Evolutionary conservation across 352 stramenopile genomes (phyloP), one percentile per base, ranked within the genome.

Genomic region (Achlya hypogyna): DNA sequence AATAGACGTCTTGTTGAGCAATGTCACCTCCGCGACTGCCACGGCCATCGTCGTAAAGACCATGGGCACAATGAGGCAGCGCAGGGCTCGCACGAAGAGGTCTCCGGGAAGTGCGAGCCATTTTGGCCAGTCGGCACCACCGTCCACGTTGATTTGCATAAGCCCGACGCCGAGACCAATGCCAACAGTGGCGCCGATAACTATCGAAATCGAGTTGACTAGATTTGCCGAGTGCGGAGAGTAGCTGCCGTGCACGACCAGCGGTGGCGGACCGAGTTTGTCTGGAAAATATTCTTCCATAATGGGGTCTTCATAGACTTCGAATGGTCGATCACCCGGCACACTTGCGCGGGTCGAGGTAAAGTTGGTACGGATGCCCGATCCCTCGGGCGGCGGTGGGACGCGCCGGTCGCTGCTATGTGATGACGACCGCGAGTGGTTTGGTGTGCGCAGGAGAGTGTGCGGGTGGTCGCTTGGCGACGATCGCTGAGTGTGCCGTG

Each of bases 41-140:
- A 93, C 81, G 0, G 82, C 81, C 12, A 93, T 78, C 0, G 79
- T 79, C 53, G 78, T 89, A 71, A 93, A 93, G 0, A 91, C 81
- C 67, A 89, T 89, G 23, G 84, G 84, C 14, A 93, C 65, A 20
- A 89, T 81, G 10, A 93, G 72, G 27, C 79, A 78, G 65, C 87
- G 90, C 35, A 91, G 72, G 4, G 80, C 84, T 27, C 84, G 78
- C 9, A 90, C 64, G 63, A 89, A 93, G 51, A 93, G 69, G 9
- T 91, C 79, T 1, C 84, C 82, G 0, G 84, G 84, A 12, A 91
- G 67, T 10, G 9, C 6, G 22, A 63, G 25, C 49, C 49, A 56
- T 25, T 75, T 74, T 25, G 90, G 76, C 84, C 81, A 91, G 34
- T 77, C 60, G 14, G 77, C 58, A 31, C 54, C 63, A 5, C 85